Base-by-base conservation (phyloP, 2,329 filamentous ascomycete species). In the Ceratocystis ficicola region DNA sequence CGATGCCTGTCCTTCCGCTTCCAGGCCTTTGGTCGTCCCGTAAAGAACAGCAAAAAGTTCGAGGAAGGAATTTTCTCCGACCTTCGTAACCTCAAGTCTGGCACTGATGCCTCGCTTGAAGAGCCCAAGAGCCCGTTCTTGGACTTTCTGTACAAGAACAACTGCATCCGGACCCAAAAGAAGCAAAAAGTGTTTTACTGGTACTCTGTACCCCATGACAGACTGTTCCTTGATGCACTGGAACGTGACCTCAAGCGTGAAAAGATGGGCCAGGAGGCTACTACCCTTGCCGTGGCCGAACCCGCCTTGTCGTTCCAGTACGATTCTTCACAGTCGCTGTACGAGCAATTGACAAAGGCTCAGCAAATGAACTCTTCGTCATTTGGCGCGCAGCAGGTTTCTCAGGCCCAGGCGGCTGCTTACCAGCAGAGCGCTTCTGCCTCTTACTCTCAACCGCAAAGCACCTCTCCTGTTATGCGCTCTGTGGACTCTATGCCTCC, bases 141-240 rank as follows among this genome's bases (percentile, higher is more conserved):
- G 69, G 94, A 99, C 77, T 99, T 97, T 76, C 82, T 99, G 57
- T 99, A 99, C 85, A 99, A 99, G 83, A 99, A 99, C 84, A 99
- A 99, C 81, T 99, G 94, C 83, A 99, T 99, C 72, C 87, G 94
- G 71, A 99, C 94, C 46, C 94, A 99, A 77, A 99, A 99, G 86
- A 99, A 99, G 83, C 94, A 99, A 75, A 99, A 99, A 81, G 94
- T 99, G 70, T 99, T 99, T 74, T 99, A 97, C 80, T 99, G 94
- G 94, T 99, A 97, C 79, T 96, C 92, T 79, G 94, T 99, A 61
- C 94, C 94, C 1, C 94, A 99, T 76, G 94, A 99, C 77, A 86
- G 94, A 65, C 85, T 99, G 63, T 99, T 99, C 78, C 86, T 99
- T 71, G 94, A 99, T 79, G 94, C 94, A 48, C 81, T 99, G 72